A percentile compares a stretch with the other conserved stretches of the same genome.
These are phyloP conservation scores for Lachancea fermentati DNA, from an alignment of 805 yeast species.

Conservation along the genomic window DNA sequence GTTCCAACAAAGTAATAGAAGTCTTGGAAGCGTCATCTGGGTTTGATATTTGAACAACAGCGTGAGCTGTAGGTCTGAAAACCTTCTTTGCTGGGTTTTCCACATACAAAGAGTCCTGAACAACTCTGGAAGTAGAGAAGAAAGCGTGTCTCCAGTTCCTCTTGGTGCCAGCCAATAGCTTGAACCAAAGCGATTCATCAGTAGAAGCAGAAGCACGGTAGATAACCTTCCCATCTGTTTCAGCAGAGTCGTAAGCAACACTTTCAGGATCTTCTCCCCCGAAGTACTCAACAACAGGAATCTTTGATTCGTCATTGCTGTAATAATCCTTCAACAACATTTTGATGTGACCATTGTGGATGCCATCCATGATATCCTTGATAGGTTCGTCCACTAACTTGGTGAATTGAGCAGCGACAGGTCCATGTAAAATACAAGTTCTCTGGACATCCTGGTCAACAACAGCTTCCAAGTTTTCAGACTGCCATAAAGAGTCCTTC, in stretches of 20 bases:
- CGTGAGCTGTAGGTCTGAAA: constrained; percentile 63
- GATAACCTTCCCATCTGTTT: constrained; percentile 31
- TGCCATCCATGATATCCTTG: constrained; percentile 77
- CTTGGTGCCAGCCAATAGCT: constrained; percentile 69
- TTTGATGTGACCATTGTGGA: constrained; percentile 85
- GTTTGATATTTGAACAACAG: constrained; percentile 56
- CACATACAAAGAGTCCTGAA: constrained; percentile 78
- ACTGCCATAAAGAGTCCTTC: constrained; percentile 99
- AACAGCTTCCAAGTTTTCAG: constrained; percentile 94
- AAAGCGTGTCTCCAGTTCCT: constrained; percentile 91
- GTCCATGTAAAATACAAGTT: constrained; percentile 98
- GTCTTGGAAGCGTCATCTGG: constrained; percentile 50
- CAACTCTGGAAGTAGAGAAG: constrained; percentile 68
- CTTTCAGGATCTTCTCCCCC: constrained; percentile 54
- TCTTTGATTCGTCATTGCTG: constrained; percentile 57
- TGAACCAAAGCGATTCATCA: constrained; percentile 59
- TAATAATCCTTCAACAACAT: constrained; percentile 65
- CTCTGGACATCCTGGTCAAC: constrained; percentile 94
- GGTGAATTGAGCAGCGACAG: constrained; percentile 94
- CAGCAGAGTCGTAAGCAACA: constrained; percentile 32
- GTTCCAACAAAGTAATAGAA: constrained; percentile 60
- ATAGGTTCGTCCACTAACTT: constrained; percentile 87
- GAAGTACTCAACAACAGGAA: constrained; percentile 88
- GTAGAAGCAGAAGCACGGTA: constrained; percentile 37
- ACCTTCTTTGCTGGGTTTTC: constrained; percentile 76